phyloP scores from a whole-genome alignment of 2,329 filamentous ascomycete genomes.

The Plenodomus tracheiphilus region DNA sequence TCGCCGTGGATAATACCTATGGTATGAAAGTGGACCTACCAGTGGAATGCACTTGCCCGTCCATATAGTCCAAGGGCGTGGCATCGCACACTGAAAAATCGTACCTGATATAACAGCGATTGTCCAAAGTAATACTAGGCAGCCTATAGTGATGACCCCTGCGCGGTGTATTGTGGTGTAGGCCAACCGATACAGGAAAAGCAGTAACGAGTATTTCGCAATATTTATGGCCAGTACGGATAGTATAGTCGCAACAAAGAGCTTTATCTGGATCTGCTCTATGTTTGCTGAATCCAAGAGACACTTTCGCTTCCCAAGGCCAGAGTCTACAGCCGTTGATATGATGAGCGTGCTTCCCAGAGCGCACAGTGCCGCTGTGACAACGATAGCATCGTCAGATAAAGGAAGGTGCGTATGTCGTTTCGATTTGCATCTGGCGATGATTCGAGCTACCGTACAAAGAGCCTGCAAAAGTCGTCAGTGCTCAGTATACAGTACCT shows the following conservation, averaged over 20 bases:
- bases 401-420: conserved; percentile 11
- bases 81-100: conserved; percentile 29
- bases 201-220: conserved; percentile 27
- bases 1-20: background rate
- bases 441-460: conserved; percentile 18
- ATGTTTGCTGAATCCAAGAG: conserved; percentile 9
- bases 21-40: conserved; percentile 10
- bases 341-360: conserved; percentile 27
- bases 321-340: conserved; percentile 24
- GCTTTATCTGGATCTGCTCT: conserved; percentile 19
- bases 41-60: conserved; percentile 26
- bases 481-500: background rate
- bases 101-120: conserved; percentile 20
- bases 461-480: conserved; percentile 19
- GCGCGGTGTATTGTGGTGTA: conserved; percentile 16
- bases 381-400: conserved; percentile 25
- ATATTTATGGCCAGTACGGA: conserved; percentile 26
- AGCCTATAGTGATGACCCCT: conserved; percentile 11
- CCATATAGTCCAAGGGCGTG: conserved; percentile 28
- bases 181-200: conserved; percentile 23
- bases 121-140: conserved; percentile 22
- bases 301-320: conserved; percentile 20
- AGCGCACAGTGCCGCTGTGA: conserved; percentile 22
- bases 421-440: conserved; percentile 18
- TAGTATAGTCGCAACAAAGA: conserved; percentile 28